A percentile compares a stretch with the other conserved stretches of the same genome.
Conservation (phyloP, 2,329 filamentous ascomycete genomes). For the Colletotrichum musae region DNA sequence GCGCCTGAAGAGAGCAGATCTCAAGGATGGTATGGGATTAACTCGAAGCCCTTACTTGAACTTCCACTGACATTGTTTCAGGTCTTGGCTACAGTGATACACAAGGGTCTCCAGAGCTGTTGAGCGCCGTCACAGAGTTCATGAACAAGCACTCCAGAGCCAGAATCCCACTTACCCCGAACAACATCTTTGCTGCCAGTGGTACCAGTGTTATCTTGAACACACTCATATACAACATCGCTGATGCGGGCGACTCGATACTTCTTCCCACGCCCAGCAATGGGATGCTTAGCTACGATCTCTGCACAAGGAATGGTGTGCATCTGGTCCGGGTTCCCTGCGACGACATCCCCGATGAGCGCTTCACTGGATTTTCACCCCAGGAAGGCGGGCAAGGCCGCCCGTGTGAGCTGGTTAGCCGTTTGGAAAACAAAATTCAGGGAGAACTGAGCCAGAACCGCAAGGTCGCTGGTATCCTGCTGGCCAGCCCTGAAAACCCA, state of each 20-base stretch:
- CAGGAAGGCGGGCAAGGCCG: background rate
- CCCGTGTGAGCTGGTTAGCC: background rate
- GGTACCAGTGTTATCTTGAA: background rate
- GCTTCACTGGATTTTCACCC: conserved; percentile 5
- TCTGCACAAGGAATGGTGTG: conserved; percentile 18
- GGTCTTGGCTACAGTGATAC: conserved; percentile 9
- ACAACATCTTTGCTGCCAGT: conserved; percentile 25
- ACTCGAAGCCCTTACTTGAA: too few relatives aligned
- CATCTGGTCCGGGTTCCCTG: conserved; percentile 25
- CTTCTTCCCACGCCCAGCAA: conserved; percentile 19
- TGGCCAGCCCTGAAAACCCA: conserved; percentile 26
- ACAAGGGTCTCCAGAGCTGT: background rate
- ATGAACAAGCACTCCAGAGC: conserved; percentile 29
- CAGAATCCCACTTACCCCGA: conserved; percentile 9
- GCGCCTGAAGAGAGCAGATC: conserved; percentile 16
- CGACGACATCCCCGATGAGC: conserved; percentile 33
- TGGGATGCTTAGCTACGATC: conserved; percentile 4
- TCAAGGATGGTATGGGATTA: background rate
- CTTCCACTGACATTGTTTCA: background rate
- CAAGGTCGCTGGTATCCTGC: background rate
- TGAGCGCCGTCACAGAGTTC: conserved; percentile 13
- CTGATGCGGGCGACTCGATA: conserved; percentile 16
- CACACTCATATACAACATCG: conserved; percentile 8
- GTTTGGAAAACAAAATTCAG: conserved; percentile 11
- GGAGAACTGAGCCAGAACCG: conserved; percentile 6